Percentiles rank a stretch among this genome's conserved stretches.
These are phyloP conservation scores for Fusarium proliferatum DNA, from an alignment of 2,329 filamentous ascomycete genomes.

Conservation along the genomic window DNA sequence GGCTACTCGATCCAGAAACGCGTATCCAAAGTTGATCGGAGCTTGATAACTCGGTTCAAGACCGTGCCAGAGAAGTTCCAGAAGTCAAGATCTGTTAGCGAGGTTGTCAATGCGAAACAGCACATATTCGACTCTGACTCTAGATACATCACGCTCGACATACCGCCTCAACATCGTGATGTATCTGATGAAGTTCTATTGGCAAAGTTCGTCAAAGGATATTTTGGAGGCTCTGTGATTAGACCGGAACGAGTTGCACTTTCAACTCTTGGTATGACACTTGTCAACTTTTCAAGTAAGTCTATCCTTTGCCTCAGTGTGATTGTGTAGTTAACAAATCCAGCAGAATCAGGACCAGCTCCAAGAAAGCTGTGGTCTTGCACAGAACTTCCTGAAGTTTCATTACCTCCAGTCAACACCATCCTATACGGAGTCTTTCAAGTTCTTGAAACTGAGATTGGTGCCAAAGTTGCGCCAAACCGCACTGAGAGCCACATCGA, in stretches of 20 bases:
- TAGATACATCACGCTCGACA: slow-evolving; percentile 38
- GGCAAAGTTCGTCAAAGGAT: slow-evolving; percentile 45
- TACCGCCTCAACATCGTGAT: slow-evolving; percentile 18
- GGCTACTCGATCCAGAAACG: slow-evolving; percentile 28
- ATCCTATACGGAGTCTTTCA: slow-evolving; percentile 46
- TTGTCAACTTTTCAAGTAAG: slow-evolving; percentile 37
- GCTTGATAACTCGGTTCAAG: slow-evolving; percentile 28
- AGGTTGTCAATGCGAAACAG: slow-evolving; percentile 42
- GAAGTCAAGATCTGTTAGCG: slow-evolving; percentile 38
- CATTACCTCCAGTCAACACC: slow-evolving; percentile 34
- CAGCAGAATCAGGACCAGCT: slow-evolving; percentile 9
- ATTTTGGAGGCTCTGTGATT: slow-evolving; percentile 48
- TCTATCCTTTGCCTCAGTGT: rapidly evolving
- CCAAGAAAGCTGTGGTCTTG: slow-evolving; percentile 32
- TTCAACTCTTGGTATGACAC: slow-evolving; percentile 5
- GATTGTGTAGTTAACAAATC: not conserved
- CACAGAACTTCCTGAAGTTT: slow-evolving; percentile 28
- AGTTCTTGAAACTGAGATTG: slow-evolving; percentile 31
- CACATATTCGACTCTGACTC: slow-evolving; percentile 38
- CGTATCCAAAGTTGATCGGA: slow-evolving; percentile 11
- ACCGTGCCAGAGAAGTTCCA: slow-evolving; percentile 40
- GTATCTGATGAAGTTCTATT: slow-evolving; percentile 45
- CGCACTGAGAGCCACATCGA: slow-evolving; percentile 44
- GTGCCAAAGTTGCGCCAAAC: not conserved
- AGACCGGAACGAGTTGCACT: slow-evolving; percentile 40